These are phyloP conservation scores for Leccinum arenicola DNA, from an alignment of 768 basidiomycete species.

Conservation along the genomic window DNA sequence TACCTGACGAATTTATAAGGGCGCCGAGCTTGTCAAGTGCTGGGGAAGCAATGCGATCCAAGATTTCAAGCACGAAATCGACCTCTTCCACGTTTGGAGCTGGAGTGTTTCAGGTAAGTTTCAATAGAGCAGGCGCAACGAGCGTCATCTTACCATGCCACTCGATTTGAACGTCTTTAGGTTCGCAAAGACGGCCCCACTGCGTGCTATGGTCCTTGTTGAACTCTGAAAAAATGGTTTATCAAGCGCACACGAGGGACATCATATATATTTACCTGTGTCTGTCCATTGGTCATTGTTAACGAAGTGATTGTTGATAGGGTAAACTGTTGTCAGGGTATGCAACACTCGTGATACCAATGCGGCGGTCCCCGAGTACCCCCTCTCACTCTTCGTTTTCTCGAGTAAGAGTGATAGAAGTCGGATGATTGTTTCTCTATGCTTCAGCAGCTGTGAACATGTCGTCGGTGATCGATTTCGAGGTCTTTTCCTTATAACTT, in stretches of 20 bases:
- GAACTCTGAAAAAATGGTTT: slow-evolving; percentile 45
- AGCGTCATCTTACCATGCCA: slow-evolving; percentile 68
- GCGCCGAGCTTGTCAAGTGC: slow-evolving; percentile 63
- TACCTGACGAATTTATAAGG: slow-evolving; percentile 49
- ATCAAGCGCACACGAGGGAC: slow-evolving; percentile 2
- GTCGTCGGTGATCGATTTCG: neutral
- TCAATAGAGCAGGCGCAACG: neutral
- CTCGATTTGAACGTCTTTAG: slow-evolving; percentile 76
- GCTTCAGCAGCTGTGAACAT: slow-evolving; percentile 56
- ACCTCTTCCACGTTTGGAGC: slow-evolving; percentile 56
- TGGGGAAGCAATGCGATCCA: slow-evolving; percentile 66
- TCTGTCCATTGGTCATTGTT: slow-evolving; percentile 80
- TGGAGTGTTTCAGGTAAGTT: slow-evolving; percentile 33
- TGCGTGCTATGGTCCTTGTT: slow-evolving; percentile 57
- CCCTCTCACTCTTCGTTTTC: slow-evolving; percentile 84
- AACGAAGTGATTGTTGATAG: slow-evolving; percentile 74
- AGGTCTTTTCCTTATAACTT: slow-evolving; percentile 22
- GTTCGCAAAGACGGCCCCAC: slow-evolving; percentile 81
- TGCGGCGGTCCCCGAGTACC: slow-evolving; percentile 77
- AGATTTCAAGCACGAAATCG: slow-evolving; percentile 72
- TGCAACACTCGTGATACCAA: slow-evolving; percentile 73
- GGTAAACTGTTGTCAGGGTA: slow-evolving; percentile 74
- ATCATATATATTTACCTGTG: slow-evolving; percentile 47
- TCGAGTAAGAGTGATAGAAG: slow-evolving; percentile 68
- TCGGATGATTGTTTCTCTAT: slow-evolving; percentile 62